Evolutionary conservation across 495 filamentous ascomycete genomes (phyloP).

Genomic region (Amorphotheca resinae): DNA sequence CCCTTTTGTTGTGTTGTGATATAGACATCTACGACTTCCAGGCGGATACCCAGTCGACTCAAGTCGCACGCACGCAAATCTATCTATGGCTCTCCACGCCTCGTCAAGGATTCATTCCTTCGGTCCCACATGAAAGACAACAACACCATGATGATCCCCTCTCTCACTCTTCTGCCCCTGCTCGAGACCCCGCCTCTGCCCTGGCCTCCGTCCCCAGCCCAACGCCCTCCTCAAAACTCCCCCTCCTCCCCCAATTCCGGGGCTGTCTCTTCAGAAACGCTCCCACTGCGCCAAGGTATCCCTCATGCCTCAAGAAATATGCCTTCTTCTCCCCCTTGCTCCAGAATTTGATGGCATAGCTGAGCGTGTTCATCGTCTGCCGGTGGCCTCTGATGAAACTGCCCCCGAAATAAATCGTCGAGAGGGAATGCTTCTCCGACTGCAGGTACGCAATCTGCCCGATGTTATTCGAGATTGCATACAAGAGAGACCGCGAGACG

Average conservation of each 20-base stretch:
- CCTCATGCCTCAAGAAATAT: slow-evolving; percentile 92
- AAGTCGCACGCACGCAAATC: too few species aligned
- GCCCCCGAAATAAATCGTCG: slow-evolving; percentile 93
- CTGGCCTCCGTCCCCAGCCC: slow-evolving; percentile 13
- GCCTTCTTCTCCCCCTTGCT: slow-evolving; percentile 86
- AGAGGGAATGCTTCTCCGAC: slow-evolving; percentile 78
- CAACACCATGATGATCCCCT: too few species aligned
- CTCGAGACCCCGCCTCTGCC: slow-evolving; percentile 1
- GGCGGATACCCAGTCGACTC: too few species aligned
- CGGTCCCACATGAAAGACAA: too few species aligned
- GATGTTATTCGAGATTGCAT: slow-evolving; percentile 88
- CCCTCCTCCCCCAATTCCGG: slow-evolving; percentile 78
- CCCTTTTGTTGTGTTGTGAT: too few species aligned
- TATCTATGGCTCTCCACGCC: too few species aligned
- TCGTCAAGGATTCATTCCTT: too few species aligned
- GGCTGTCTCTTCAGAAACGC: slow-evolving; percentile 89
- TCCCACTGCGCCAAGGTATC: slow-evolving; percentile 91
- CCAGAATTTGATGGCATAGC: slow-evolving; percentile 96
- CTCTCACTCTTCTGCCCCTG: neutral
- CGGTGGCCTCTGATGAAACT: slow-evolving; percentile 92
- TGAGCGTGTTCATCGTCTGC: slow-evolving; percentile 94
- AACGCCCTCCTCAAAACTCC: slow-evolving; percentile 42
- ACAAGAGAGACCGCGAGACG: slow-evolving; percentile 52
- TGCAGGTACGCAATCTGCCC: slow-evolving; percentile 95
- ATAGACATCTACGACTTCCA: too few species aligned